Conservation (phyloP, 208 protist species). For the Trypanosoma avium region DNA sequence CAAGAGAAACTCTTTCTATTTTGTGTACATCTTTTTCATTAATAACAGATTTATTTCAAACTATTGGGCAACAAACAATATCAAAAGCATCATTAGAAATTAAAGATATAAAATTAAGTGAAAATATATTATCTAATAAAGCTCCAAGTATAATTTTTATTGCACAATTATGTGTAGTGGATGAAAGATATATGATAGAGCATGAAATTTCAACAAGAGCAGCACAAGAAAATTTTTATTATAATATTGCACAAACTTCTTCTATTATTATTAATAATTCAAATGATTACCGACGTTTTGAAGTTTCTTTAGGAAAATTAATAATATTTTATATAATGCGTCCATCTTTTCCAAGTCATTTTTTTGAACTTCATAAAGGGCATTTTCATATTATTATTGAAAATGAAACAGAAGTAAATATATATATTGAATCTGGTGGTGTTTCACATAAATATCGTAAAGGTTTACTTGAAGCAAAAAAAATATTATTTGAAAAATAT, state of each 20-base stretch:
- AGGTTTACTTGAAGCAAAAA: constrained; percentile 6
- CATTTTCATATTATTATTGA: constrained; percentile 28
- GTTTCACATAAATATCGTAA: constrained; percentile 17
- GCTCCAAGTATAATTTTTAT: neutral
- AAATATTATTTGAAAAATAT: constrained; percentile 7
- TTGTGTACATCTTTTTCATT: constrained; percentile 35
- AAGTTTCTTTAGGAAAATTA: constrained; percentile 33
- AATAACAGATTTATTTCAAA: constrained; percentile 34
- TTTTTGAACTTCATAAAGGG: constrained; percentile 31
- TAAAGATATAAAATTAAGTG: neutral
- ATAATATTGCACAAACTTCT: neutral
- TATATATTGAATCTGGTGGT: constrained; percentile 21
- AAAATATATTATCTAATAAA: neutral
- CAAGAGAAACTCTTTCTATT: constrained; percentile 34
- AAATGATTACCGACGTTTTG: constrained; percentile 12
- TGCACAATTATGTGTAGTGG: constrained; percentile 13
- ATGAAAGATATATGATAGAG: constrained; percentile 14
- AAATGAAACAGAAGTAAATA: constrained; percentile 6
- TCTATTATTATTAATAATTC: neutral
- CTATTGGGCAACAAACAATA: neutral
- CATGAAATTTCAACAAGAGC: constrained; percentile 1
- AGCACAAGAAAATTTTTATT: constrained; percentile 19
- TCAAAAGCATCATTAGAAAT: neutral
- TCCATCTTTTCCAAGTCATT: constrained; percentile 32
- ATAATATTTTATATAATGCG: constrained; percentile 38